Percentiles rank a stretch among this genome's conserved stretches.
These are phyloP conservation scores for Scheffersomyces illinoinensis DNA, from an alignment of 1,139 yeast genomes.

Conservation along the genomic window DNA sequence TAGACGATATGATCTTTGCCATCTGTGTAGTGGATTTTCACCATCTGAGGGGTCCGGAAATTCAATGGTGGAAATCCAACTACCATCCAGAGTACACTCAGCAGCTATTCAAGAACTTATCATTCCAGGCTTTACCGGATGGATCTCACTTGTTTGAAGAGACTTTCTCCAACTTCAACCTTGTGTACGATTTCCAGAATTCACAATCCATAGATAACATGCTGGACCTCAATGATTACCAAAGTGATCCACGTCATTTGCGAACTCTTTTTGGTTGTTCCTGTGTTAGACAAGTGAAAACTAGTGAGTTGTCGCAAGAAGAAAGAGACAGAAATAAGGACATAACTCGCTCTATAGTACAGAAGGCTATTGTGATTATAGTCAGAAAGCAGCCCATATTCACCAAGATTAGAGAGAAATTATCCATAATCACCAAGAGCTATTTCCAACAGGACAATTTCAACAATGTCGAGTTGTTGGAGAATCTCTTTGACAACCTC, in stretches of 20 bases:
- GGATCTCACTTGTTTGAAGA: slow-evolving; percentile 93
- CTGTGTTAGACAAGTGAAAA: slow-evolving; percentile 81
- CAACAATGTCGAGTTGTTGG: slow-evolving; percentile 65
- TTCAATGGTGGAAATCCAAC: slow-evolving; percentile 86
- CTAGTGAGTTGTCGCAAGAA: slow-evolving; percentile 53
- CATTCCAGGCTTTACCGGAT: slow-evolving; percentile 95
- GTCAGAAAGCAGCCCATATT: slow-evolving; percentile 80
- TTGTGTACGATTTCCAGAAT: slow-evolving; percentile 67
- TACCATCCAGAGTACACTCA: slow-evolving; percentile 41
- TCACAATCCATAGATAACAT: slow-evolving; percentile 46
- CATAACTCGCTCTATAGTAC: slow-evolving; percentile 85
- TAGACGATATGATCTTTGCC: slow-evolving; percentile 62
- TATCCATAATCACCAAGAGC: slow-evolving; percentile 85
- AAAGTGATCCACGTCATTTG: slow-evolving; percentile 48
- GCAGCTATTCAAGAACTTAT: slow-evolving; percentile 78
- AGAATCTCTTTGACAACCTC: slow-evolving; percentile 73
- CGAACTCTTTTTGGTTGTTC: slow-evolving; percentile 90
- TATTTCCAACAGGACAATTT: slow-evolving; percentile 82
- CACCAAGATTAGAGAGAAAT: slow-evolving; percentile 83
- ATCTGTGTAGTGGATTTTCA: slow-evolving; percentile 92
- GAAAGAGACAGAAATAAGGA: slow-evolving; percentile 58
- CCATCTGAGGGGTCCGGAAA: slow-evolving; percentile 92
- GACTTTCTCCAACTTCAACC: slow-evolving; percentile 87
- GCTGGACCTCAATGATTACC: slow-evolving; percentile 45
- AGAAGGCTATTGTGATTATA: slow-evolving; percentile 87